Evolutionary conservation across 2,329 filamentous ascomycete species (phyloP).

Genomic region (Aspergillus felis): DNA sequence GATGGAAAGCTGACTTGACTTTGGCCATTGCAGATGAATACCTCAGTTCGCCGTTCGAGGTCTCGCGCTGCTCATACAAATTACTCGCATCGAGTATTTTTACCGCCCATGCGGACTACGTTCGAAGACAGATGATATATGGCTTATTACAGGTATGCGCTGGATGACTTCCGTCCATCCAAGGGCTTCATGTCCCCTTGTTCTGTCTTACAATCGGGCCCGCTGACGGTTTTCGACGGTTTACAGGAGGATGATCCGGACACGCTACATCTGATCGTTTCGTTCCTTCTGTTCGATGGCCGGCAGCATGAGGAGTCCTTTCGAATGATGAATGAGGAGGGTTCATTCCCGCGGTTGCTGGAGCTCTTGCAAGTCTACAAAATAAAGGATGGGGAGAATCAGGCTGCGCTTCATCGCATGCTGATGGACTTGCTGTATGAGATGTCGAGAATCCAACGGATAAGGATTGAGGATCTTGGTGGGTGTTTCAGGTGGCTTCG

Average conservation of each 20-base stretch:
- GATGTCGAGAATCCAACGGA: slow-evolving; percentile 86
- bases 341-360: slow-evolving; percentile 76
- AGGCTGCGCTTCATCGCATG: slow-evolving; percentile 67
- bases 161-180: neutral
- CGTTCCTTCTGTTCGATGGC: slow-evolving; percentile 83
- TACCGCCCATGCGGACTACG: slow-evolving; percentile 71
- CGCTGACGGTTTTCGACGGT: neutral
- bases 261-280: slow-evolving; percentile 76
- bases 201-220: neutral
- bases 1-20: neutral
- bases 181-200: neutral
- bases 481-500: slow-evolving; percentile 34
- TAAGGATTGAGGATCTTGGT: slow-evolving; percentile 73
- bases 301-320: slow-evolving; percentile 73
- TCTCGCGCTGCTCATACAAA: slow-evolving; percentile 74
- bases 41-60: slow-evolving; percentile 71
- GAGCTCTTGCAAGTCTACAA: slow-evolving; percentile 70
- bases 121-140: slow-evolving; percentile 88
- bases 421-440: slow-evolving; percentile 90
- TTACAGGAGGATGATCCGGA: slow-evolving; percentile 75
- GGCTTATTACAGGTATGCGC: slow-evolving; percentile 67
- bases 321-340: slow-evolving; percentile 80
- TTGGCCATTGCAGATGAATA: slow-evolving; percentile 56
- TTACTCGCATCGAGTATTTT: slow-evolving; percentile 76
- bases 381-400: slow-evolving; percentile 45